phyloP scores from a whole-genome alignment of 805 yeast genomes.

The Kluyveromyces dobzhanskii region DNA sequence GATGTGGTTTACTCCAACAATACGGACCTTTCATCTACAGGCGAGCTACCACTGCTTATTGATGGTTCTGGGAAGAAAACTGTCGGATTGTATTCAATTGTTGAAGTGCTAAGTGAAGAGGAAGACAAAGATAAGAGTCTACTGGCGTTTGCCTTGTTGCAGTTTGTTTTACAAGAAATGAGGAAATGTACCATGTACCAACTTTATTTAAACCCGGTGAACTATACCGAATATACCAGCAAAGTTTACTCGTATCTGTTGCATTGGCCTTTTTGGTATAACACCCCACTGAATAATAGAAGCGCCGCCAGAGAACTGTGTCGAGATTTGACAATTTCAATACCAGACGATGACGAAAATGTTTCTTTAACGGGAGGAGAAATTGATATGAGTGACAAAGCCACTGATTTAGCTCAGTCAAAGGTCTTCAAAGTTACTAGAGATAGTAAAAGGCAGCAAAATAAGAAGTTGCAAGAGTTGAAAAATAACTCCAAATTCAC shows the following conservation, averaged over 20 bases:
- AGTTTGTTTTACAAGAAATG: conserved; percentile 35
- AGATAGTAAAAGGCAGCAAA: conserved; percentile 13
- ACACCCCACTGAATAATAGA: conserved; percentile 38
- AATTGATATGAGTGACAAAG: conserved; percentile 4
- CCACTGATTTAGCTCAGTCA: conserved; percentile 21
- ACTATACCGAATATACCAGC: conserved; percentile 55
- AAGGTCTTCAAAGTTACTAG: conserved; percentile 23
- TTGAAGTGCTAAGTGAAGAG: conserved; percentile 25
- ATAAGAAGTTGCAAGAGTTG: conserved; percentile 15
- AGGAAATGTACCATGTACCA: conserved; percentile 47
- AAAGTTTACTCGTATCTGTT: conserved; percentile 42
- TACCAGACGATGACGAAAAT: conserved; percentile 16
- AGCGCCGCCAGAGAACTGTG: conserved; percentile 13
- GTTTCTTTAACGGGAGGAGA: neutral
- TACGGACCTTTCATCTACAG: conserved; percentile 42
- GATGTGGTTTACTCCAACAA: conserved; percentile 50
- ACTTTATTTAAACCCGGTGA: conserved; percentile 44
- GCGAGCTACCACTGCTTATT: conserved; percentile 43
- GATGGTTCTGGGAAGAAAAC: conserved; percentile 14
- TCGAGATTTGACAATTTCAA: conserved; percentile 14
- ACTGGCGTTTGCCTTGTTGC: conserved; percentile 37
- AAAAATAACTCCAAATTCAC: conserved; percentile 17
- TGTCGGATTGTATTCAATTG: conserved; percentile 38
- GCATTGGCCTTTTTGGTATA: conserved; percentile 71
- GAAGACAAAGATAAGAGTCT: conserved; percentile 28